Evolutionary conservation across 768 basidiomycete species (phyloP), one percentile per base, ranked within the genome.

Genomic region (Phlebiopsis flavidoalba): DNA sequence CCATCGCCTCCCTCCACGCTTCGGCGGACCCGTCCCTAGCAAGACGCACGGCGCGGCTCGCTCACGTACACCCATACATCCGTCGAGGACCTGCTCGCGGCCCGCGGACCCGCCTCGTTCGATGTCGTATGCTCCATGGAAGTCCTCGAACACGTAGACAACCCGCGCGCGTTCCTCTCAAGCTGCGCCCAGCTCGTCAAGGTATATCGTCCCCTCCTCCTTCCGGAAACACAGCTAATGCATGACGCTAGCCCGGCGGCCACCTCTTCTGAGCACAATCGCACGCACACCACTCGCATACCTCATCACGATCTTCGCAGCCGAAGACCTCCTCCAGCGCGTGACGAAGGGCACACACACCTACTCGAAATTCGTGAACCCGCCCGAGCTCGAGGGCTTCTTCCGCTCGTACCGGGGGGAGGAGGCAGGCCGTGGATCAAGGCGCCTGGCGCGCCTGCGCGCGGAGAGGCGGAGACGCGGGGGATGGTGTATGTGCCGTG

Each of bases 71-170:
- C 83, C 8, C 85, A 91, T 67, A 79, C 83, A 0, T 79, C 89
- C 0, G 93, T 89, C 0, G 95, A 98, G 69, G 79, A 79, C 0
- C 80, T 99, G 3, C 74, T 91, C 15, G 66, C 61, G 0, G 56
- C 53, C 31, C 69, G 79, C 11, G 84, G 86, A 5, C 71, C 81
- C 14, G 80, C 79, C 65, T 83, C 83, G 55, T 98, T 88, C 70
- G 96, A 98, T 71, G 83, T 95, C 19, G 95, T 99, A 14, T 97
- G 94, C 70, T 91, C 95, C 10, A 93, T 98, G 93, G 97, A 99
- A 73, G 96, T 99, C 8, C 71, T 99, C 33, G 97, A 99, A 75
- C 97, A 99, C 69, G 97, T 99, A 54, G 91, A 97, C 70, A 88
- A 96, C 68, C 95, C 97, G 1, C 79, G 84, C 6, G 79, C 81